Evolutionary conservation across 805 yeast species (phyloP).

Genomic region (Saccharomyces eubayanus): DNA sequence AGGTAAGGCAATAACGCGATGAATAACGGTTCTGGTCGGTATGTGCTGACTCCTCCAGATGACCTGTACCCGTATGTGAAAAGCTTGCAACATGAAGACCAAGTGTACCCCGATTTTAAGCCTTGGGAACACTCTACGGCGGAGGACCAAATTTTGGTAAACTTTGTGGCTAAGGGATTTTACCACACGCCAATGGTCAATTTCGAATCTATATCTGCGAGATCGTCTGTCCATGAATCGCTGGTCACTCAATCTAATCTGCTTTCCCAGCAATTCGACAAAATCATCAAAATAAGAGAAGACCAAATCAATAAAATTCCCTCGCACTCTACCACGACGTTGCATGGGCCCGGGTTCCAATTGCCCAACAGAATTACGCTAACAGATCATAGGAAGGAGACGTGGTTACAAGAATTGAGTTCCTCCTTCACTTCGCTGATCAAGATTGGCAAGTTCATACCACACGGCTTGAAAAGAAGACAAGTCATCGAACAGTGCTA

Average conservation of each 20-base stretch:
- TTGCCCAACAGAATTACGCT: constrained; percentile 59
- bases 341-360: constrained; percentile 27
- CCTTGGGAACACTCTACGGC: constrained; percentile 28
- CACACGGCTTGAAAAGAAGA: constrained; percentile 80
- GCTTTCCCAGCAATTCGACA: constrained; percentile 24
- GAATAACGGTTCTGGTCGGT: constrained; percentile 12
- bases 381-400: constrained; percentile 76
- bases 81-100: constrained; percentile 4
- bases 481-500: constrained; percentile 67
- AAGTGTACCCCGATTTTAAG: constrained; percentile 29
- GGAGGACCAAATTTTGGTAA: constrained; percentile 26
- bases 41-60: constrained; percentile 28
- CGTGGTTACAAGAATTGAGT: constrained; percentile 79
- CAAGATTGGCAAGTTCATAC: constrained; percentile 67
- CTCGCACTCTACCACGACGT: constrained; percentile 9
- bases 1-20: neutral
- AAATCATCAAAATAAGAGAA: constrained; percentile 26
- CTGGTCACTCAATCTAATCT: constrained; percentile 25
- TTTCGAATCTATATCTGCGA: constrained; percentile 31
- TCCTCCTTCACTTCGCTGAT: constrained; percentile 56
- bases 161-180: constrained; percentile 30
- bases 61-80: constrained; percentile 25
- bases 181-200: constrained; percentile 29
- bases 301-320: constrained; percentile 25
- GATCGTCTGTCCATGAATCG: constrained; percentile 30